A percentile compares a stretch with the other conserved stretches of the same genome.
phyloP scores from a whole-genome alignment of 208 protist genomes.

The Acanthamoeba royreba region DNA sequence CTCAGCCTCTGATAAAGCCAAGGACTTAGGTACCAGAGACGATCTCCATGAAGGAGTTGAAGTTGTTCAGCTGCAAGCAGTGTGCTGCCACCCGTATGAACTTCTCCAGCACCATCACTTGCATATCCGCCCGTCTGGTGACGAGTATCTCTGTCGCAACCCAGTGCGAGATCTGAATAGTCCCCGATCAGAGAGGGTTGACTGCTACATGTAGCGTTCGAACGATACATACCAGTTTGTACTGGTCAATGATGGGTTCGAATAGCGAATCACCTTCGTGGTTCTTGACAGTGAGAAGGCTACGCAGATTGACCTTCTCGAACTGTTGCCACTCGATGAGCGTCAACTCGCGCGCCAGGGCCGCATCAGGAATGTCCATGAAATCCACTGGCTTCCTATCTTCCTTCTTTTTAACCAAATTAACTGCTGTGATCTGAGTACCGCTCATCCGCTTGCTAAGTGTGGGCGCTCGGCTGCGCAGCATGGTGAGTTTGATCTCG shows the following conservation, averaged over 20 bases:
- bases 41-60: constrained; percentile 42
- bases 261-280: neutral
- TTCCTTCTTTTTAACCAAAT: no score
- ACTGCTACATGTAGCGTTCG: no score
- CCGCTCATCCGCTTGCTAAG: no score
- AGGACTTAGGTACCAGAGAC: neutral
- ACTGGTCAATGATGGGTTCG: neutral
- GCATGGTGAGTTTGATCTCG: no score
- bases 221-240: neutral
- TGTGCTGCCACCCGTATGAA: neutral
- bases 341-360: neutral
- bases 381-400: no score
- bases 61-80: constrained; percentile 6
- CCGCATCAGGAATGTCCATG: neutral
- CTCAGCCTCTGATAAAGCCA: no score
- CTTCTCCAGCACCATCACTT: constrained; percentile 6
- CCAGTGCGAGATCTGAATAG: constrained; percentile 4
- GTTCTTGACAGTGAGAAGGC: neutral
- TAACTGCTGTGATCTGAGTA: neutral
- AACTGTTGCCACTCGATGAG: neutral
- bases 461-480: no score
- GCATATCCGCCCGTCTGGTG: neutral
- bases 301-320: neutral
- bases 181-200: neutral
- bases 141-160: neutral